Base-by-base conservation (phyloP, 345 rosid genomes). In the Hypericum perforatum region DNA sequence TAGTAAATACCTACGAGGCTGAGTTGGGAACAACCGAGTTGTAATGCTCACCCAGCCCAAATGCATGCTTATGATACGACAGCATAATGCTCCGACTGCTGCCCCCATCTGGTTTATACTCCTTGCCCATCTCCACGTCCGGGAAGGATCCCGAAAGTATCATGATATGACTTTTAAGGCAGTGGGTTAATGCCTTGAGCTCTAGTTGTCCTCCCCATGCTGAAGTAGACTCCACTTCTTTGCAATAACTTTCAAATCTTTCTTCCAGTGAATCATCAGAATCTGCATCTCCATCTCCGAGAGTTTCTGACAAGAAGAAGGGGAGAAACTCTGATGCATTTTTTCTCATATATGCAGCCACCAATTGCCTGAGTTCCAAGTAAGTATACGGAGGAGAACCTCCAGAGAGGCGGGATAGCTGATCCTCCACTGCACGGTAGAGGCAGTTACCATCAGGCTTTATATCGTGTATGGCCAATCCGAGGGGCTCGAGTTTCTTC, bases 401-500 rank as follows among this genome's bases (percentile, higher is more conserved):
- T 37, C 84, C 80, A 8, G 87, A 75, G 38, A 57, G 70, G 56
- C 63, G 56, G 10, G 85, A 75, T 3, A 88, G 76, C 78, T 92
- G 98, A 63, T 82, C 76, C 53, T 92, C 96, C 14, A 92, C 88
- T 16, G 98, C 96, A 39, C 94, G 69, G 74, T 85, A 92, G 57
- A 88, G 95, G 65, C 98, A 88, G 65, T 88, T 86, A 9, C 95
- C 98, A 49, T 92, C 90, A 14, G 98, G 86, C 63, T 85, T 92
- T 40, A 88, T 88, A 75, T 88, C 90, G 43, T 58, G 74, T 43
- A 85, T 57, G 0, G 76, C 71, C 70, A 88, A 68, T 13, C 95
- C 88, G 43, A 81, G 54, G 14, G 90, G 96, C 50, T 79, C 76
- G 39, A 83, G 81, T 63, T 80, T 80, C 57, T 13, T 63, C 50